Evolutionary conservation across 371 early-diverging fungal species (phyloP), one percentile per base, ranked within the genome.

Genomic region (Dipsacomyces acuminosporus): DNA sequence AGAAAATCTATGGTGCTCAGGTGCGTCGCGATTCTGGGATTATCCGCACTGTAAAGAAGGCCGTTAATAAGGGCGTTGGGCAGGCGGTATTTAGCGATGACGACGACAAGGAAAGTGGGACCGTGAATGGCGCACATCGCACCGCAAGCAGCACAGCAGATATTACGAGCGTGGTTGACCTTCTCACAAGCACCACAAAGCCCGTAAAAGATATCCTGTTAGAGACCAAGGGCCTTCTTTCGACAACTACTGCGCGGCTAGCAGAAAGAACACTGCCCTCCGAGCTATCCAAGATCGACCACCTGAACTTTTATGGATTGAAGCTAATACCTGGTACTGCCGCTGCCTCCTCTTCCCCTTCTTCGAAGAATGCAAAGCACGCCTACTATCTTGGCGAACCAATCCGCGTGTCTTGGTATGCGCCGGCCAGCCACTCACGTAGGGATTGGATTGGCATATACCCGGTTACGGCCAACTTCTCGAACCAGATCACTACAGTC

Each of bases 401-500:
- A 11, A 84, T 93, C 40, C 61, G 55, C 1, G 73, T 90, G 1
- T 52, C 61, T 8, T 93, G 91, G 85, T 79, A 80, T 2, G 92
- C 88, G 1, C 89, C 83, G 17, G 74, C 65, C 52, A 80, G 80
- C 51, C 83, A 84, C 63, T 77, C 87, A 38, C 51, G 77, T n/a
- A 76, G 80, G 45, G 95, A 94, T 72, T 95, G 97, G 96, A 85
- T 96, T 57, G 97, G 94, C 24, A 73, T 94, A 2, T 96, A 93
- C 72, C 80, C 81, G 30, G 81, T 90, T 0, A 80, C 78, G 0
- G 78, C 82, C 19, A 93, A 93, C 71, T 77, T 82, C 35, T 78
- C 80, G 26, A 61, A 71, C n/a, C 81, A 78, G 25, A 69, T 90
- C 30, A 92, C 97, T 21, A 89, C 82, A 9, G 71, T 80, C 3